These are phyloP conservation scores for Coemansia sp. DNA, from an alignment of 192 early-diverging fungal species.

Conservation along the genomic window DNA sequence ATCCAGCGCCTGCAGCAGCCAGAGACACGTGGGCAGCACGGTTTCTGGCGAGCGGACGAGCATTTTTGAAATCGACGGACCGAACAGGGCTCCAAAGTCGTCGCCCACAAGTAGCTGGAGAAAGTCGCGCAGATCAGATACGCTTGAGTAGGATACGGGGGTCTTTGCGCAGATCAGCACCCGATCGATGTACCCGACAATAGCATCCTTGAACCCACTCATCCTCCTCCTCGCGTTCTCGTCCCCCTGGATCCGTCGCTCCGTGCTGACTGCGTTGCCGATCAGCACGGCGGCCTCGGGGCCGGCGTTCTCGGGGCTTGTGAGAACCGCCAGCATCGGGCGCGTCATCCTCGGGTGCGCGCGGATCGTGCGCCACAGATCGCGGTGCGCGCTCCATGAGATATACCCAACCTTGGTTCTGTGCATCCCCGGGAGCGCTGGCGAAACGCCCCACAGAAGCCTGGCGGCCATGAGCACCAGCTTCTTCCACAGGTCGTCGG, in stretches of 20 bases:
- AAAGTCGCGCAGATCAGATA: slow-evolving; percentile 60
- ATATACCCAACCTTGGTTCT: slow-evolving; percentile 32
- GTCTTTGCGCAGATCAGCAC: slow-evolving; percentile 23
- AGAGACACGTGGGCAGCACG: slow-evolving; percentile 63
- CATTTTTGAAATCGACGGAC: slow-evolving; percentile 69
- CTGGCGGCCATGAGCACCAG: slow-evolving; percentile 56
- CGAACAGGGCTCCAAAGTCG: slow-evolving; percentile 60
- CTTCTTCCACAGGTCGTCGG: slow-evolving; percentile 55
- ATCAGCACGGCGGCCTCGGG: slow-evolving; percentile 60
- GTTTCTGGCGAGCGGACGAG: slow-evolving; percentile 85
- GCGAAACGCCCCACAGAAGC: slow-evolving; percentile 62
- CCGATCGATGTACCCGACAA: slow-evolving; percentile 32
- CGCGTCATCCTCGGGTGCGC: slow-evolving; percentile 42
- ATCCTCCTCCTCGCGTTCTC: slow-evolving; percentile 35
- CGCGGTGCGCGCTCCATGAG: slow-evolving; percentile 42
- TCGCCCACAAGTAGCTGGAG: slow-evolving; percentile 58
- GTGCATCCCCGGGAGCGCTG: slow-evolving; percentile 16
- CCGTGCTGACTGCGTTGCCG: slow-evolving; percentile 62
- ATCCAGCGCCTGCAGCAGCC: slow-evolving; percentile 63
- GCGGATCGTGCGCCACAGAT: slow-evolving; percentile 48
- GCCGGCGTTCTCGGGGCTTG: slow-evolving; percentile 33
- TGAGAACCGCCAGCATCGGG: slow-evolving; percentile 55
- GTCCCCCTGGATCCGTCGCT: slow-evolving; percentile 50
- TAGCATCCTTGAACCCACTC: slow-evolving; percentile 38
- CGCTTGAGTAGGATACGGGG: slow-evolving; percentile 23